Percentiles rank a stretch among this genome's conserved stretches.
phyloP scores from a whole-genome alignment of 73 alveolate species.

The Paramecium tetraurelia region DNA sequence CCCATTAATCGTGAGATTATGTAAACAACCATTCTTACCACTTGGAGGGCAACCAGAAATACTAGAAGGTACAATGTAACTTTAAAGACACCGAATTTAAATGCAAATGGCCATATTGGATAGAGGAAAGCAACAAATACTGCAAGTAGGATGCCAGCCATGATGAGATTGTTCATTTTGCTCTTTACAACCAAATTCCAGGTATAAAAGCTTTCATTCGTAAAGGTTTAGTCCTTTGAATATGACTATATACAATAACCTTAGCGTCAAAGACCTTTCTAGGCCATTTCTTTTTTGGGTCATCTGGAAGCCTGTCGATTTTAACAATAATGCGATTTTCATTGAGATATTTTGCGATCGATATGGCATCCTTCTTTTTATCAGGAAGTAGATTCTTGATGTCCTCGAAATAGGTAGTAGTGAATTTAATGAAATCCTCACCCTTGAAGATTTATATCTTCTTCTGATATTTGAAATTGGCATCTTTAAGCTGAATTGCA shows the following conservation, averaged over 20 bases:
- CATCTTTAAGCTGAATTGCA: background rate
- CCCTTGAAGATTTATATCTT: conserved; percentile 8
- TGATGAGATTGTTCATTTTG: background rate
- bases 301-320: conserved; percentile 8
- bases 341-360: background rate
- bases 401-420: background rate
- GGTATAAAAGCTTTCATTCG: background rate
- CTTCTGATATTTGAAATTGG: background rate
- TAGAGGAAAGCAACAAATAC: background rate
- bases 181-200: conserved; percentile 4
- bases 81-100: conserved; percentile 1
- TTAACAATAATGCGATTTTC: background rate
- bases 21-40: conserved; percentile 4
- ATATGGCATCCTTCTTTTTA: background rate
- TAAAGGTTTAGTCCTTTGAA: conserved; percentile 2
- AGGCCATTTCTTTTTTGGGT: conserved; percentile 1
- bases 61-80: background rate
- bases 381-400: background rate
- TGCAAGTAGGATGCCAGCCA: background rate
- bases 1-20: conserved; percentile 5
- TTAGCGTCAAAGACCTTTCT: background rate
- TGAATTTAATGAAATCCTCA: background rate
- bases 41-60: background rate
- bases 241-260: background rate
- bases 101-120: conserved; percentile 31